Evolutionary conservation across 345 rosid species (phyloP), one percentile per base, ranked within the genome.

Genomic region (Eucalyptus pumila): DNA sequence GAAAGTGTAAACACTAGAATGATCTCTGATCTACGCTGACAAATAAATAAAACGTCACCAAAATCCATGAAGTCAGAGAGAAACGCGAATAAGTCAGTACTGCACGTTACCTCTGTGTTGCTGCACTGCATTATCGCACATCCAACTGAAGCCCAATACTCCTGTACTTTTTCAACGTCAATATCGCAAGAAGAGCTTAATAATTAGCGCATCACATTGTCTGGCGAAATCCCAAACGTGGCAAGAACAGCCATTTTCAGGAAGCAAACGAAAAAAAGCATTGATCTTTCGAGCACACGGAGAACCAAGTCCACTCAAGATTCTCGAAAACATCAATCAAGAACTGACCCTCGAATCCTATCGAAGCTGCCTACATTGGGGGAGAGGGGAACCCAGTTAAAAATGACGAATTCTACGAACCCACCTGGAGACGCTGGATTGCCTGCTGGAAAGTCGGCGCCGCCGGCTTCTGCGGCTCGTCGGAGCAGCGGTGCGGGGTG

Each of bases 131-230:
- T 97, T 49, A 97, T 92, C 4, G 99, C 97, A 88, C 99, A 97
- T 89, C 99, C 99, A 50, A 95, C 99, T 24, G 99, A 97, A 86
- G 98, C 98, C 99, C 99, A 97, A 91, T 97, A 96, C 90, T 97
- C 98, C 98, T 97, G 87, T 62, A 56, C 62, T n/a, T 48, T 34
- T 56, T 83, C 16, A 54, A 90, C 15, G 86, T 86, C 51, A 37
- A 87, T 56, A 6, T 45, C n/a, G 23, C 17, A 86, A 52, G 30
- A 50, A 89, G 54, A 85, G 24, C 27, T 62, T 27, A 88, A 88
- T 45, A 44, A 26, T 48, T 52, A 72, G 62, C 45, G 47, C 65
- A 58, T 86, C 12, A 60, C 50, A 65, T 32, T 45, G 80, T 47
- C 87, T 5, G 12, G 40, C 44, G 12, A n/a, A 50, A 86, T 85